Percentiles rank a stretch among this genome's conserved stretches.
These are phyloP conservation scores for Myriosclerotinia curreyana DNA, from an alignment of 2,329 filamentous ascomycete species.

Conservation along the genomic window DNA sequence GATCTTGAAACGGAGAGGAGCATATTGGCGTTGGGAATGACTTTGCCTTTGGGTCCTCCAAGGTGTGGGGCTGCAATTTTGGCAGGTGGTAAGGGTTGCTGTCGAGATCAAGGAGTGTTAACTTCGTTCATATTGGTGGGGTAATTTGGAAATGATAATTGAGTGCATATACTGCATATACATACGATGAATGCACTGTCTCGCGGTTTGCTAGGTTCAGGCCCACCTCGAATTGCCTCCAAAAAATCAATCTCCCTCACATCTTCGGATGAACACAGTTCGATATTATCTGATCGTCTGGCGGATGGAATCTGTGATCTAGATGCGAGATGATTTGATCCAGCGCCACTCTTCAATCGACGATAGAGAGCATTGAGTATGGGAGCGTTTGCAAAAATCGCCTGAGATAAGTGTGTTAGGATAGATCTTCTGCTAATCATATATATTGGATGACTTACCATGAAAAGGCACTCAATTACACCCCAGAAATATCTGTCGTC, in stretches of 20 bases:
- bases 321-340: not conserved
- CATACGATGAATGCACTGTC: not conserved
- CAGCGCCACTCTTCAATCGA: constrained; percentile 16
- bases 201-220: not conserved
- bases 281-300: not conserved
- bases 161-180: not conserved
- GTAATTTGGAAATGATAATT: not conserved
- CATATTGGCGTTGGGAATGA: not conserved
- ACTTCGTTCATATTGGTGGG: not conserved
- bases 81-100: not conserved
- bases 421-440: not conserved
- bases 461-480: constrained; percentile 31
- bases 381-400: constrained; percentile 31
- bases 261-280: constrained; percentile 6
- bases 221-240: constrained; percentile 1
- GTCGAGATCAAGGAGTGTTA: not conserved
- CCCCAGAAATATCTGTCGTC: not conserved
- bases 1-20: constrained; percentile 3
- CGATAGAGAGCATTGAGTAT: constrained; percentile 31
- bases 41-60: not conserved
- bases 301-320: not conserved
- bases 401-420: constrained; percentile 20
- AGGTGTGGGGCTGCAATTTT: not conserved
- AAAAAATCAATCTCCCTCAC: constrained; percentile 11
- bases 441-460: constrained; percentile 20